A percentile compares a stretch with the other conserved stretches of the same genome.
Evolutionary conservation across 2,329 filamentous ascomycete species (phyloP).

Genomic region (Cercospora beticola): DNA sequence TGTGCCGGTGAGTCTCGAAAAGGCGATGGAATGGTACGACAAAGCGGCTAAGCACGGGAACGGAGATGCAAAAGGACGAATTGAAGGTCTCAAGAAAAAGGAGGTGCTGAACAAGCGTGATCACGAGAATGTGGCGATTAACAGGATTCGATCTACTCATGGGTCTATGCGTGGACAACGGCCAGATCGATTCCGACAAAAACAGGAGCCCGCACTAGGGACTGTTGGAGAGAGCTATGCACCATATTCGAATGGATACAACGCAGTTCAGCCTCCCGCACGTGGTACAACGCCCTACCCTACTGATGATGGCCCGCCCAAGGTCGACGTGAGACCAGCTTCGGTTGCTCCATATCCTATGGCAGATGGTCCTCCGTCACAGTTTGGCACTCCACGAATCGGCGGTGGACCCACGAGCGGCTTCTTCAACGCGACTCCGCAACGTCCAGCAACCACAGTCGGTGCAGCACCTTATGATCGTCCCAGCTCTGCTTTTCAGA

Average conservation of each 20-base stretch:
- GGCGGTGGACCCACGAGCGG: constrained; percentile 34
- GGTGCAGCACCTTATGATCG: constrained; percentile 53
- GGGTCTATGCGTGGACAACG: constrained; percentile 53
- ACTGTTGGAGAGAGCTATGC: constrained; percentile 20
- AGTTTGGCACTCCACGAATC: constrained; percentile 12
- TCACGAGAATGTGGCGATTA: constrained; percentile 88
- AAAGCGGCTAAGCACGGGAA: constrained; percentile 88
- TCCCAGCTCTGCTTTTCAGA: constrained; percentile 52
- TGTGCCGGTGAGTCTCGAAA: constrained; percentile 75
- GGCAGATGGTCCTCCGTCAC: constrained; percentile 58
- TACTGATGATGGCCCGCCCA: constrained; percentile 39
- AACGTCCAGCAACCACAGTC: constrained; percentile 40
- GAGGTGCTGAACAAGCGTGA: constrained; percentile 79
- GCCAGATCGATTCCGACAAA: constrained; percentile 45
- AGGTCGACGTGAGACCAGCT: constrained; percentile 43
- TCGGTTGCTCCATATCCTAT: constrained; percentile 69
- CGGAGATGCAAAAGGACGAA: constrained; percentile 76
- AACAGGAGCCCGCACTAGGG: constrained; percentile 34
- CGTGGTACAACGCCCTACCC: constrained; percentile 36
- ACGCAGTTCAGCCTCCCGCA: constrained; percentile 20
- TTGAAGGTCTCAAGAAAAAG: constrained; percentile 81
- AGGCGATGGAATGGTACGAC: constrained; percentile 86
- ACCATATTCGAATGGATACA: constrained; percentile 19
- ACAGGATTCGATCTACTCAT: constrained; percentile 67
- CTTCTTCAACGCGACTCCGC: constrained; percentile 39